Conservation (phyloP, 345 rosid species). For the Gossypium herbaceum region DNA sequence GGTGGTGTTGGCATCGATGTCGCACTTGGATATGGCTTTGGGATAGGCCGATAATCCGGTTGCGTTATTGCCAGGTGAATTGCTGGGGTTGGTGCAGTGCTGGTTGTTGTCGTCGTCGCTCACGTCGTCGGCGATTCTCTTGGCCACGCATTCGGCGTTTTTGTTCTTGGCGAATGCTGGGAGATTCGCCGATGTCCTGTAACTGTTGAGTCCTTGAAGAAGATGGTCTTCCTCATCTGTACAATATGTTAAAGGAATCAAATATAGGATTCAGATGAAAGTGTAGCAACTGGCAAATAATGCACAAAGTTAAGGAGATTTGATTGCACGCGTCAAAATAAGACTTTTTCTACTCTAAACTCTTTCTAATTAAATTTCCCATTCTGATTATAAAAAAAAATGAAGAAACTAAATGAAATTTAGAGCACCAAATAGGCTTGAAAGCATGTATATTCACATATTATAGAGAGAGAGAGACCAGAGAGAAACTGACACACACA, state of each 20-base stretch:
- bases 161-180: slow-evolving; percentile 41
- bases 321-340: too few species aligned
- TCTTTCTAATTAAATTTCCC: too few species aligned
- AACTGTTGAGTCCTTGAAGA: slow-evolving; percentile 71
- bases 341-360: too few species aligned
- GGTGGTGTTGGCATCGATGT: slow-evolving; percentile 47
- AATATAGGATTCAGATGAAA: not conserved
- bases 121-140: slow-evolving; percentile 46
- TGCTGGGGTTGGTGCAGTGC: slow-evolving; percentile 40
- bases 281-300: too few species aligned
- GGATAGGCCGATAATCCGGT: slow-evolving; percentile 39
- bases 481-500: too few species aligned
- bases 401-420: too few species aligned
- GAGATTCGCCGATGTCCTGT: slow-evolving; percentile 42
- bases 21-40: slow-evolving; percentile 46
- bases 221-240: slow-evolving; percentile 61
- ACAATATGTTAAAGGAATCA: not conserved
- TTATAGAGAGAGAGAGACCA: too few species aligned
- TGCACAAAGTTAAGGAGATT: too few species aligned
- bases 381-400: too few species aligned
- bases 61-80: slow-evolving; percentile 20
- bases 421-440: too few species aligned
- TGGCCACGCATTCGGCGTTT: slow-evolving; percentile 64
- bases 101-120: slow-evolving; percentile 54
- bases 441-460: too few species aligned